Conservation (phyloP, 2,329 filamentous ascomycete genomes). For the Cadophora gregata region DNA sequence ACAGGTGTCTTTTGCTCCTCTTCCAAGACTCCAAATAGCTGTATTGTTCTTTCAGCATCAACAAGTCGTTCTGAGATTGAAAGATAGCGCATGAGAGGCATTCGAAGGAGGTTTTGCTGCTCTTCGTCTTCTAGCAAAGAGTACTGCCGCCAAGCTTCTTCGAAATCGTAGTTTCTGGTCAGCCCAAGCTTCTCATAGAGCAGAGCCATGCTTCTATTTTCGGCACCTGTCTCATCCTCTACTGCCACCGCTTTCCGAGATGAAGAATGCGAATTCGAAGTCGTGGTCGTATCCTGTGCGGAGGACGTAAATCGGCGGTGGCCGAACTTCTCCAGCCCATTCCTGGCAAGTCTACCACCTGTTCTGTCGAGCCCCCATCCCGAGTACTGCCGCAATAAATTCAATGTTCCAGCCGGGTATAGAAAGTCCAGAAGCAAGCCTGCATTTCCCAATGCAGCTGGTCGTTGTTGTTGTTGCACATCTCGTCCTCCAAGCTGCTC, state of each 20-base stretch:
- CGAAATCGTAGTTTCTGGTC: constrained; percentile 38
- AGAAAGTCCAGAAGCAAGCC: constrained; percentile 48
- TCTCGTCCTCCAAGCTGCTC: constrained; percentile 27
- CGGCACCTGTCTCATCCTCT: neutral
- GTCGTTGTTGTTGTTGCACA: constrained; percentile 24
- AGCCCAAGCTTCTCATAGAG: constrained; percentile 32
- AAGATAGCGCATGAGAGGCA: constrained; percentile 46
- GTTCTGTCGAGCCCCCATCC: constrained; percentile 38
- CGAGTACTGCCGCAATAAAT: constrained; percentile 44
- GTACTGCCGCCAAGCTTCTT: constrained; percentile 52
- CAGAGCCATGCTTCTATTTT: constrained; percentile 14
- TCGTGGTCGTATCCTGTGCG: constrained; percentile 31
- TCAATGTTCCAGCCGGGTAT: constrained; percentile 48
- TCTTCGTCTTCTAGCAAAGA: constrained; percentile 27
- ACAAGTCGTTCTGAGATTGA: constrained; percentile 46
- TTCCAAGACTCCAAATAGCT: constrained; percentile 50
- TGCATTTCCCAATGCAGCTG: constrained; percentile 22
- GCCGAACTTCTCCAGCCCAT: constrained; percentile 34
- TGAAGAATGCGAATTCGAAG: neutral
- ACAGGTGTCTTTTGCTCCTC: constrained; percentile 45
- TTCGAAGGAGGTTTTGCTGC: constrained; percentile 34
- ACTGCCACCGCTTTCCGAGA: neutral
- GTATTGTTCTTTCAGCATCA: constrained; percentile 50
- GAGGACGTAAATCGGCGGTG: constrained; percentile 46
- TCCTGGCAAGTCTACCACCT: constrained; percentile 32